Evolutionary conservation across 306 rosid species (phyloP).

Genomic region (Pachyrhizus erosus): DNA sequence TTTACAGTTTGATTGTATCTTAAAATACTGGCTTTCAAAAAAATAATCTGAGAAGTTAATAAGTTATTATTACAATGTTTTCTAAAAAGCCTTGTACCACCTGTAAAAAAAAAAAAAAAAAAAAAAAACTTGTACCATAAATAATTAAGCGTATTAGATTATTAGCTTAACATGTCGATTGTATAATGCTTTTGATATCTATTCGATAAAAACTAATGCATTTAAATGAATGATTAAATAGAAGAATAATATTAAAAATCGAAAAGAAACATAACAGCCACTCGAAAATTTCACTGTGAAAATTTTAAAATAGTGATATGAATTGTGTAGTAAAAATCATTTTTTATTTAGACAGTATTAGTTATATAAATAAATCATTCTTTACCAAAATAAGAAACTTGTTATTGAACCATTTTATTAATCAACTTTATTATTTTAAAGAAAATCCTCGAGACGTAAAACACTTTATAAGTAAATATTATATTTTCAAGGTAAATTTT

Average conservation of each 20-base stretch:
- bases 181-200: background rate
- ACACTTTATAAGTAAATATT: too few relatives aligned
- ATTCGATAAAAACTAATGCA: background rate
- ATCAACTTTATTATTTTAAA: too few relatives aligned
- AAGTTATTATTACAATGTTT: background rate
- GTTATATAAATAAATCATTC: background rate
- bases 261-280: background rate
- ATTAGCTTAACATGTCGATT: background rate
- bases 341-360: background rate
- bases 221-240: background rate
- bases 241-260: background rate
- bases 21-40: background rate
- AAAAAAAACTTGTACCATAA: background rate
- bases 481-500: too few relatives aligned
- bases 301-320: background rate
- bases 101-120: too few relatives aligned
- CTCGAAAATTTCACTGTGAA: too few relatives aligned
- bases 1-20: background rate
- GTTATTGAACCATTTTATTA: too few relatives aligned
- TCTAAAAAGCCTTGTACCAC: too few relatives aligned
- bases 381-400: background rate
- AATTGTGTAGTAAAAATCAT: background rate
- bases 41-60: background rate
- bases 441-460: too few relatives aligned
- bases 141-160: background rate